Evolutionary conservation across 129 eudicot species (phyloP).

Genomic region (Glebionis coronaria): DNA sequence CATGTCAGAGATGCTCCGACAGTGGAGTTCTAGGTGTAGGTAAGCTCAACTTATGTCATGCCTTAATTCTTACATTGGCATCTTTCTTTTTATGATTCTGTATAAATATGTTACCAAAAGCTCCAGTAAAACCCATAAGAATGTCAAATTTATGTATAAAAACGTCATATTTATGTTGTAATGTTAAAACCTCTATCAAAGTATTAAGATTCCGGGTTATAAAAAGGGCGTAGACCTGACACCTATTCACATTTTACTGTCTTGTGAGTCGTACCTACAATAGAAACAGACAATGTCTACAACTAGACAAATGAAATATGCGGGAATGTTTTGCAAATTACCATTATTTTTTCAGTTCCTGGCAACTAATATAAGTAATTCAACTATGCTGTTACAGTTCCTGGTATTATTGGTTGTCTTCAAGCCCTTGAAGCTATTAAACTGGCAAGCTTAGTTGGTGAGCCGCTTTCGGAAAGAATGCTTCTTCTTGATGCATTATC

Average conservation of each 20-base stretch:
- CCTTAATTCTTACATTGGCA: neutral
- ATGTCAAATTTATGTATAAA: too few relatives aligned
- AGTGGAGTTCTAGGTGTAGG: constrained; percentile 99
- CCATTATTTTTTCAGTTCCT: neutral
- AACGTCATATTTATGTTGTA: too few relatives aligned
- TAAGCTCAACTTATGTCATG: constrained; percentile 22
- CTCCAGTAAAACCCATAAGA: too few relatives aligned
- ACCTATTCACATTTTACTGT: too few relatives aligned
- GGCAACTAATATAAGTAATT: neutral
- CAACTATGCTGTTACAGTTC: constrained; percentile 47
- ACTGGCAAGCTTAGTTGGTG: constrained; percentile 79
- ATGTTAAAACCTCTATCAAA: too few relatives aligned
- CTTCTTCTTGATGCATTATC: constrained; percentile 94
- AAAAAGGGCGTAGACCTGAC: too few relatives aligned
- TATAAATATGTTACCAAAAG: too few relatives aligned
- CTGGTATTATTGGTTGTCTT: constrained; percentile 94
- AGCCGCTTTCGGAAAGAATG: constrained; percentile 90
- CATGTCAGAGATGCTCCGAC: constrained; percentile 97
- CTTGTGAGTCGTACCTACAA: too few relatives aligned
- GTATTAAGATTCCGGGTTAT: too few relatives aligned
- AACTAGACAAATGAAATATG: too few relatives aligned
- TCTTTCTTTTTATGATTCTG: neutral
- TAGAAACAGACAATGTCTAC: too few relatives aligned
- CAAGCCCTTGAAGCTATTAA: constrained; percentile 95
- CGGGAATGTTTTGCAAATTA: too few relatives aligned